Evolutionary conservation across 2,329 filamentous ascomycete species (phyloP).

Genomic region (Endoconidiophora polonica): DNA sequence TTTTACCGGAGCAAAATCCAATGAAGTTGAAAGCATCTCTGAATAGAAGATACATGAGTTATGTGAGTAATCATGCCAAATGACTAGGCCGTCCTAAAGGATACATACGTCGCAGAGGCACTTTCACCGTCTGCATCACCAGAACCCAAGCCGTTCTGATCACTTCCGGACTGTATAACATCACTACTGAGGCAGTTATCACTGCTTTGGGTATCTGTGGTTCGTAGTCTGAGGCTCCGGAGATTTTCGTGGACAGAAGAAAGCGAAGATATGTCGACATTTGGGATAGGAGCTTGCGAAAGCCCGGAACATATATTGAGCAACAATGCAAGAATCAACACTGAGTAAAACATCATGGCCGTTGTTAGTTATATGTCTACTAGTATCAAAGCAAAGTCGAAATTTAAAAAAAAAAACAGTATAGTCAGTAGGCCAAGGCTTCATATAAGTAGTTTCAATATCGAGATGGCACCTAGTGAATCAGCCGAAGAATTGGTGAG

Average conservation of each 20-base stretch:
- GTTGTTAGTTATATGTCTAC: neutral
- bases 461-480: neutral
- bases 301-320: neutral
- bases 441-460: neutral
- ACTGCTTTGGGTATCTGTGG: neutral
- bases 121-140: slow-evolving; percentile 18
- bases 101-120: slow-evolving; percentile 18
- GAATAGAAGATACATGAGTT: too few species aligned
- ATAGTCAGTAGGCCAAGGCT: too few species aligned
- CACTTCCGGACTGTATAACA: slow-evolving; percentile 27
- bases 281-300: too few species aligned
- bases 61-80: too few species aligned
- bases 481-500: neutral
- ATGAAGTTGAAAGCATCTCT: slow-evolving; percentile 39
- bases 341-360: neutral
- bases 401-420: too few species aligned
- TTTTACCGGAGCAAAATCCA: slow-evolving; percentile 39
- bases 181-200: slow-evolving; percentile 20
- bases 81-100: neutral
- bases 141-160: slow-evolving; percentile 19
- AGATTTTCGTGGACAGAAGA: too few species aligned
- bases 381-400: too few species aligned
- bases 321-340: neutral
- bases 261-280: too few species aligned
- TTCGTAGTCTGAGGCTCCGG: too few species aligned